Percentiles rank a stretch among this genome's conserved stretches.
These are phyloP conservation scores for Tetrahymena malaccensis DNA, from an alignment of 73 alveolate species.

Conservation along the genomic window DNA sequence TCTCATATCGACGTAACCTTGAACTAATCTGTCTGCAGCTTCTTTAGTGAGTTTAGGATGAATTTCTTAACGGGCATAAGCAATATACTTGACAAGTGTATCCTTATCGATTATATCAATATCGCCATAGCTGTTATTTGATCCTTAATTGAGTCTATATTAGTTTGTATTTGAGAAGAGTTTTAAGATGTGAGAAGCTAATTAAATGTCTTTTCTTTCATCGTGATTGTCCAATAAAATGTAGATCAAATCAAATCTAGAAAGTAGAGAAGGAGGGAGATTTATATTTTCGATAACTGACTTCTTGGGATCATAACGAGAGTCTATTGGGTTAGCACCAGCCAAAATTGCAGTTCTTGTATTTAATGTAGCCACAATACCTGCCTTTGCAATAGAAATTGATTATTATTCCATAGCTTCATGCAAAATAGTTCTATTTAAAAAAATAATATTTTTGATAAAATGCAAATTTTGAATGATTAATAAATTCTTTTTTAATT, in stretches of 20 bases:
- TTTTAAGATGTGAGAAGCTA: slow-evolving; percentile 90
- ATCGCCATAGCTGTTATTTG: slow-evolving; percentile 40
- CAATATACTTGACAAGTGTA: slow-evolving; percentile 65
- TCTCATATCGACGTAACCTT: slow-evolving; percentile 82
- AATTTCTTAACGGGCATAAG: slow-evolving; percentile 65
- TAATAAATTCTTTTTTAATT: not conserved
- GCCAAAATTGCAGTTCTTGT: slow-evolving; percentile 99
- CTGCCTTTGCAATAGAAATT: slow-evolving; percentile 96
- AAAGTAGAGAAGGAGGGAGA: slow-evolving; percentile 93
- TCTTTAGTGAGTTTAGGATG: slow-evolving; percentile 74
- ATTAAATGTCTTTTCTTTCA: slow-evolving; percentile 84
- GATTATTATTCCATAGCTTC: slow-evolving; percentile 90
- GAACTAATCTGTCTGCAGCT: slow-evolving; percentile 60
- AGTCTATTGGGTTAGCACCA: slow-evolving; percentile 93
- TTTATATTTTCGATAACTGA: slow-evolving; percentile 95
- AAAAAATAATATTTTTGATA: not conserved
- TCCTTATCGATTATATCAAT: slow-evolving; percentile 52
- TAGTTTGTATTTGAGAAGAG: slow-evolving; percentile 52
- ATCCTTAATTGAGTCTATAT: not conserved
- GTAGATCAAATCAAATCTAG: slow-evolving; percentile 97
- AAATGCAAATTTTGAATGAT: not conserved
- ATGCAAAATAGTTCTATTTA: slow-evolving; percentile 28
- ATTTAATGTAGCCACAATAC: slow-evolving; percentile 95
- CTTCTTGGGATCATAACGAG: slow-evolving; percentile 79
- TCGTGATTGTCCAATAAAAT: slow-evolving; percentile 89